phyloP scores from a whole-genome alignment of 768 basidiomycete species.

The Candolleomyces aberdarensis region DNA sequence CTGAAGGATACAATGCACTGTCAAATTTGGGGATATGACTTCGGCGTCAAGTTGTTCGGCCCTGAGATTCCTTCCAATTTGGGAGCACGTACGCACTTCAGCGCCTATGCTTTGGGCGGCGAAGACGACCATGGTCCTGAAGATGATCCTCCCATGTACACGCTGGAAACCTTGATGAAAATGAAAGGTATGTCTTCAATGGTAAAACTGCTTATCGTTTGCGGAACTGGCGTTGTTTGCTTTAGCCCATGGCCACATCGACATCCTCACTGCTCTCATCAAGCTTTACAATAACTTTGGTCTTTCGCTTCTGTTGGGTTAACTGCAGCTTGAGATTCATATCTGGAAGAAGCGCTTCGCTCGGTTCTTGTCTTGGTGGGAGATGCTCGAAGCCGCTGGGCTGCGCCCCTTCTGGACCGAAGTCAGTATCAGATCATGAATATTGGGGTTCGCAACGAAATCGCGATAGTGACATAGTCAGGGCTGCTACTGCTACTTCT shows the following conservation, averaged over 20 bases:
- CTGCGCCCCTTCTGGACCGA: constrained; percentile 73
- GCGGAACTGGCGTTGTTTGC: not conserved
- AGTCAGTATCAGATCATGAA: constrained; percentile 19
- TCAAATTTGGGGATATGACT: constrained; percentile 63
- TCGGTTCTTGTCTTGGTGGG: constrained; percentile 68
- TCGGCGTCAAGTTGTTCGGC: constrained; percentile 39
- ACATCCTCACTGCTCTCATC: constrained; percentile 54
- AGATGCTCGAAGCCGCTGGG: constrained; percentile 64
- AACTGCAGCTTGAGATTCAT: constrained; percentile 70
- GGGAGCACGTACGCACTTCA: constrained; percentile 38
- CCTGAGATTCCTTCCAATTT: constrained; percentile 34
- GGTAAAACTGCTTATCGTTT: not conserved
- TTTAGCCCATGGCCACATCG: constrained; percentile 61
- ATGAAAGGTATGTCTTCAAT: constrained; percentile 46
- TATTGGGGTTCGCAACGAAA: not conserved
- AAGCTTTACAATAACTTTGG: constrained; percentile 46
- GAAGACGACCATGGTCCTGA: constrained; percentile 43
- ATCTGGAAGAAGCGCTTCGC: constrained; percentile 44
- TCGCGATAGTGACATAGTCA: too few species aligned
- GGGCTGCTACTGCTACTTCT: too few species aligned
- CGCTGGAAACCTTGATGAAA: constrained; percentile 59
- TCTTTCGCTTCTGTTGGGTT: constrained; percentile 61
- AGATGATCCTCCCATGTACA: constrained; percentile 55
- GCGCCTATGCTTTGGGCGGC: constrained; percentile 35
- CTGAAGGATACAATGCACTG: constrained; percentile 49